phyloP scores from a whole-genome alignment of 805 yeast species.

The Henningerozyma blattae region DNA sequence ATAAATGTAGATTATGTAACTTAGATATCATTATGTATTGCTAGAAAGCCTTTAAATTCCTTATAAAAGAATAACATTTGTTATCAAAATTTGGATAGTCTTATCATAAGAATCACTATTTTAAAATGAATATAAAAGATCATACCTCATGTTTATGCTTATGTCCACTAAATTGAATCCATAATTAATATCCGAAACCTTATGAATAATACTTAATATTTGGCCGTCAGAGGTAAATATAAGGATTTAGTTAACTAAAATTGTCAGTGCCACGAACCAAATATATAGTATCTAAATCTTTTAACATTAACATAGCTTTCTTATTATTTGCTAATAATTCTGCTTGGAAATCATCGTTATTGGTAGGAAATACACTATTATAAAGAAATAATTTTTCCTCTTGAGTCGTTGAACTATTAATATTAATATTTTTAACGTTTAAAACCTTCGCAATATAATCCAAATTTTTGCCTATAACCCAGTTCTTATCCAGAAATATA shows the following conservation, averaged over 20 bases:
- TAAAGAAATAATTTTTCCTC: slow-evolving; percentile 18
- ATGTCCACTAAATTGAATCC: too few species aligned
- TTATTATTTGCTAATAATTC: neutral
- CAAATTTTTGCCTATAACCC: slow-evolving; percentile 24
- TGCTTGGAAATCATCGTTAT: neutral
- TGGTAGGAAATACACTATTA: slow-evolving; percentile 1
- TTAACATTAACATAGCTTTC: slow-evolving; percentile 2
- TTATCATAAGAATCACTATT: too few species aligned
- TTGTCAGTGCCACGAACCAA: slow-evolving; percentile 19
- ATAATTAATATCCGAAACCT: too few species aligned
- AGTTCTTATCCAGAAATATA: slow-evolving; percentile 19
- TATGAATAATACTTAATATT: too few species aligned
- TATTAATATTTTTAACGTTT: slow-evolving; percentile 14
- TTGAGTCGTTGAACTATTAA: slow-evolving; percentile 5
- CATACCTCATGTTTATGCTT: too few species aligned
- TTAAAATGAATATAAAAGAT: too few species aligned
- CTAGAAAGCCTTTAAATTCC: too few species aligned
- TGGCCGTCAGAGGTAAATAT: too few species aligned
- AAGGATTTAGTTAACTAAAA: neutral
- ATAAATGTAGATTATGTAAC: too few species aligned
- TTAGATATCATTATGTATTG: too few species aligned
- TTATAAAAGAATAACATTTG: too few species aligned
- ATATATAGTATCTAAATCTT: slow-evolving; percentile 16
- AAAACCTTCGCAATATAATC: slow-evolving; percentile 19
- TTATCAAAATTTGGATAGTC: too few species aligned